phyloP scores from a whole-genome alignment of 1,284 basidiomycete genomes.

The Lignosus rhinocerotis region DNA sequence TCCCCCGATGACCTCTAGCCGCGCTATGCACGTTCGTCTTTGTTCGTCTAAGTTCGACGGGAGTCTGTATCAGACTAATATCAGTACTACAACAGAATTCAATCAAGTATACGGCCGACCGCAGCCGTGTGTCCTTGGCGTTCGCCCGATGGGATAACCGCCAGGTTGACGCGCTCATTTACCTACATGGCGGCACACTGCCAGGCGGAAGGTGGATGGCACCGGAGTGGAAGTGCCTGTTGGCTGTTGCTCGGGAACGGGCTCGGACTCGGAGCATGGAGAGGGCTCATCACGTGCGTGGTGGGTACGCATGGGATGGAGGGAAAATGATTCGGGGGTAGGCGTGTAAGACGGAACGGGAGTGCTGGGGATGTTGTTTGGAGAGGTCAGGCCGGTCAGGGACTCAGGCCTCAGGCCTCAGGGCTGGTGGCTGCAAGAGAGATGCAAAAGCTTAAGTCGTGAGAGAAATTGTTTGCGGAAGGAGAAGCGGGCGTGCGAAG shows the following conservation, averaged over 20 bases:
- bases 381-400: not conserved
- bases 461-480: slow-evolving; percentile 11
- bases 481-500: slow-evolving; percentile 14
- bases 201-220: not conserved
- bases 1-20: not conserved
- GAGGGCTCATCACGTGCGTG: no score
- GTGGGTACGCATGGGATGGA: no score
- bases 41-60: not conserved
- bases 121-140: no score
- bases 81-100: not conserved
- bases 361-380: not conserved
- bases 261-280: not conserved
- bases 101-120: no score
- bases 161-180: not conserved
- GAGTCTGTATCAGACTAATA: not conserved
- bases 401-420: no score
- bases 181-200: not conserved
- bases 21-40: slow-evolving; percentile 18
- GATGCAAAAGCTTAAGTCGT: slow-evolving; percentile 19
- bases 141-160: no score
- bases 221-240: not conserved
- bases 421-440: slow-evolving; percentile 1
- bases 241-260: not conserved
- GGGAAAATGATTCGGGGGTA: not conserved
- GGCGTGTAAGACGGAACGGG: not conserved